Base-by-base conservation (phyloP, 345 rosid genomes). In the Bretschneidera sinensis region DNA sequence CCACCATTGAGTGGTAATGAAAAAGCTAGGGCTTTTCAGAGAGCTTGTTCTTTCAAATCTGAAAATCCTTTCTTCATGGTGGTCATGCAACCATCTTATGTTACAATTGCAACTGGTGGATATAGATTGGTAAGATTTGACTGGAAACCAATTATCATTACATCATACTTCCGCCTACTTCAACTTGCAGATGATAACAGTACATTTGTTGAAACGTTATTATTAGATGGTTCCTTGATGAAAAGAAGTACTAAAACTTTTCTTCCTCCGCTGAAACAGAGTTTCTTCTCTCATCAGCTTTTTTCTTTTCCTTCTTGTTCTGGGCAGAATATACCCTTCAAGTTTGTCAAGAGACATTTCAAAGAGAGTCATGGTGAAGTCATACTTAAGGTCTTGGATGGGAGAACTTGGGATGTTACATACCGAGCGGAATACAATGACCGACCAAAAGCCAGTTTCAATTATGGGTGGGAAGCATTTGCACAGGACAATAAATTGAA, bases 11-110 rank as follows among this genome's bases (percentile, higher is more conserved):
- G 17, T 9, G 19, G n/a, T 11, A 21, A 19, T 21, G 57, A 62
- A 60, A 65, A 61, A 54, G 51, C 17, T 9, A 51, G 57, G 39
- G 64, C 60, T 35, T 57, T 72, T 43, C 24, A 24, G 6, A 64
- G 16, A 55, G 75, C 76, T 13, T 13, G 51, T 4, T 43, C 61
- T 48, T 75, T 69, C 59, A 61, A 51, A 51, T 60, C 69, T 18
- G 28, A 18, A 21, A 70, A 69, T 21, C 78, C 80, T 3, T 49
- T 34, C 47, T 75, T 67, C 58, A 24, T 43, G 52, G 47, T 64
- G 35, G 43, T 31, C 15, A 66, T 79, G 59, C 62, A 54, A 22
- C 71, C 73, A 20, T 16, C 72, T 21, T 71, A 59, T 35, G 24
- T 68, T n/a, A n/a, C n/a, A n/a, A n/a, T n/a, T n/a, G n/a, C n/a